Evolutionary conservation across 371 early-diverging fungal species (phyloP).

Genomic region (Smittium culicis): DNA sequence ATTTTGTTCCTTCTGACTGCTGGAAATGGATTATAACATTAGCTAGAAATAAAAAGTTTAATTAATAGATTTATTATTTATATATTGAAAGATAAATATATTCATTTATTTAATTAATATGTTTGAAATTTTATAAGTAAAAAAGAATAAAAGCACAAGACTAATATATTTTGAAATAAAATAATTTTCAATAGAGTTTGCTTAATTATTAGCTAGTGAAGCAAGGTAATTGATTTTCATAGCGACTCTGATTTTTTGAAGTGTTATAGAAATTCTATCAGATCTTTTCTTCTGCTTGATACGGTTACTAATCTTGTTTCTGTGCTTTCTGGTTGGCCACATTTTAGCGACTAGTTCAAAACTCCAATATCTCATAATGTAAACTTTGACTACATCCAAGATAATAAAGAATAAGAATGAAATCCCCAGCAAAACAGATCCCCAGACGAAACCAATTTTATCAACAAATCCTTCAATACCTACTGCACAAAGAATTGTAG

Average conservation of each 20-base stretch:
- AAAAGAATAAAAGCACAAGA: too few species aligned
- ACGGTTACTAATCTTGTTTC: conserved; percentile 38
- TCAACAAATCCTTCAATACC: conserved; percentile 44
- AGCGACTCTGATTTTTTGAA: conserved; percentile 21
- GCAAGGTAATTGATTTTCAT: too few species aligned
- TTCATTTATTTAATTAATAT: too few species aligned
- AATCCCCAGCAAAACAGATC: conserved; percentile 44
- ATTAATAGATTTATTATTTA: too few species aligned
- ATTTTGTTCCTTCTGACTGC: too few species aligned
- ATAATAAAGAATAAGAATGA: conserved; percentile 59
- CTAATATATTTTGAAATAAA: too few species aligned
- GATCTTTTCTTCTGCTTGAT: conserved; percentile 30
- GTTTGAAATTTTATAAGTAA: too few species aligned
- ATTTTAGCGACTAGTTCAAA: conserved; percentile 54
- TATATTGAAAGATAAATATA: too few species aligned
- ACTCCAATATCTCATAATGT: conserved; percentile 57
- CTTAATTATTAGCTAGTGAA: too few species aligned
- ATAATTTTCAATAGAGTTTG: too few species aligned
- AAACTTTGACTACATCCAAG: conserved; percentile 74
- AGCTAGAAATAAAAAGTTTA: too few species aligned
- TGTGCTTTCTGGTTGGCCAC: conserved; percentile 49
- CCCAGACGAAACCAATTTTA: conserved; percentile 42
- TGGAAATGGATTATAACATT: too few species aligned
- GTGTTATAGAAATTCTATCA: conserved; percentile 26
- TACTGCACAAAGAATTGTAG: conserved; percentile 70